phyloP scores from a whole-genome alignment of 2,329 filamentous ascomycete species.

The Chaetomium sp. region DNA sequence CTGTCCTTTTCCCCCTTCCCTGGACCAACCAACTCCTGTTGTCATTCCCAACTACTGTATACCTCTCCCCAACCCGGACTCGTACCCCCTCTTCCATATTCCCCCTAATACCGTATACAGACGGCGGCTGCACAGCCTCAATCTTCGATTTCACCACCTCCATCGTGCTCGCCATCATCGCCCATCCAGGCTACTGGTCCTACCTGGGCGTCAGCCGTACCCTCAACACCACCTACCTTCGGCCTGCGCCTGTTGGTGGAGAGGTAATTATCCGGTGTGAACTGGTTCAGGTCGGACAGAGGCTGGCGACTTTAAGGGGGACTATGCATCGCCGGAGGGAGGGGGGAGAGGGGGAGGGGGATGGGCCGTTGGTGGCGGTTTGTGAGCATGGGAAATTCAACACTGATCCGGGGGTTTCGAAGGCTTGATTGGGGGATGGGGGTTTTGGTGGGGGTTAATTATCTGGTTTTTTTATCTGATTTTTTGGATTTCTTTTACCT shows the following conservation, averaged over 20 bases:
- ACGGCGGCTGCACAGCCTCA: slow-evolving; percentile 58
- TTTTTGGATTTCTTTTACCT: no score
- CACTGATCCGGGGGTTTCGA: slow-evolving; percentile 40
- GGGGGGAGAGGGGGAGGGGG: slow-evolving; percentile 41
- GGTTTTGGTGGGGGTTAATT: no score
- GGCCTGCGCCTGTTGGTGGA: slow-evolving; percentile 49
- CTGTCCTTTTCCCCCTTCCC: neutral
- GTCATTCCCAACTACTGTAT: no score
- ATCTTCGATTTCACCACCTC: slow-evolving; percentile 63
- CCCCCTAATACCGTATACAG: neutral
- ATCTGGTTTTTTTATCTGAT: no score
- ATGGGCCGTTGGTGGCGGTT: slow-evolving; percentile 47
- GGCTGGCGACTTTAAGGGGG: slow-evolving; percentile 47
- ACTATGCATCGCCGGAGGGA: no score
- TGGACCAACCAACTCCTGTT: neutral
- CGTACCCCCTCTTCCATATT: neutral
- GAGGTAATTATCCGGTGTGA: slow-evolving; percentile 50
- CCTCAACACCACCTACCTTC: slow-evolving; percentile 60
- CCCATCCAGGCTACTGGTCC: slow-evolving; percentile 54
- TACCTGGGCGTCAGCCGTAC: slow-evolving; percentile 58
- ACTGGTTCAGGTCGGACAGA: slow-evolving; percentile 50
- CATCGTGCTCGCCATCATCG: slow-evolving; percentile 49
- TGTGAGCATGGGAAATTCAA: slow-evolving; percentile 62
- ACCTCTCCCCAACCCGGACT: no score
- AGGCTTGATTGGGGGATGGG: no score